Base-by-base conservation (phyloP, 306 rosid species). In the Nissolia schottii region DNA sequence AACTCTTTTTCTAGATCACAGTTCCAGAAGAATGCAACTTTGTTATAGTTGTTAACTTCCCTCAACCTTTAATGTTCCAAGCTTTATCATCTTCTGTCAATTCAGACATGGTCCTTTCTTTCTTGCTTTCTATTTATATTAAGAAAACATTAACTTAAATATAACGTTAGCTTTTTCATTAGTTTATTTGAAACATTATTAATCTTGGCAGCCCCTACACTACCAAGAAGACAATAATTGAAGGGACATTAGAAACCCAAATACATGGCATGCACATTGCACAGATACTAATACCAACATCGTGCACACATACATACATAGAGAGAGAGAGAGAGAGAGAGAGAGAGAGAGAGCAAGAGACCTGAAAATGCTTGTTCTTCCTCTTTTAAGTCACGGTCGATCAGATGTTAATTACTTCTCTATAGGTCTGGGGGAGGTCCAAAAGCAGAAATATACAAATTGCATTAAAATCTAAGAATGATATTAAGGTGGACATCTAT, bases 401-500 rank as follows among this genome's bases (percentile, higher is more conserved):
- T 75, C 55, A 80, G 75, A 64, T 66, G 64, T 51, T 28, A 65
- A 43, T 19, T 15, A 64, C 37, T 70, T 32, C 43, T 53, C 29
- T 24, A 59, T 27, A 19, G 15, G 67, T 12, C 55, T 25, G 24
- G 31, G 31, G 16, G 34, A 54, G 56, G 45, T 46, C 82, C 77
- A 18, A 56, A 4, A 66, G 69, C 35, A 81, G 41, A 80, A 86
- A 79, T 88, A 86, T 66, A 83, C 46, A 69, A 87, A 89, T 64
- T 92, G 96, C 71, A 82, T 35, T 55, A 92, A 70, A 83, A 92
- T 92, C 96, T 92, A 67, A 45, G 71, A 24, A 58, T 50, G 48
- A 66, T 45, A 22, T 75, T 71, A 83, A 83, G 87, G 82, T 66
- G 53, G 46, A 67, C 87, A 79, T 45, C 51, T 14, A 40, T 9